Evolutionary conservation across 2,329 filamentous ascomycete species (phyloP), one percentile per base, ranked within the genome.

Genomic region (Domatiomyces globalis): DNA sequence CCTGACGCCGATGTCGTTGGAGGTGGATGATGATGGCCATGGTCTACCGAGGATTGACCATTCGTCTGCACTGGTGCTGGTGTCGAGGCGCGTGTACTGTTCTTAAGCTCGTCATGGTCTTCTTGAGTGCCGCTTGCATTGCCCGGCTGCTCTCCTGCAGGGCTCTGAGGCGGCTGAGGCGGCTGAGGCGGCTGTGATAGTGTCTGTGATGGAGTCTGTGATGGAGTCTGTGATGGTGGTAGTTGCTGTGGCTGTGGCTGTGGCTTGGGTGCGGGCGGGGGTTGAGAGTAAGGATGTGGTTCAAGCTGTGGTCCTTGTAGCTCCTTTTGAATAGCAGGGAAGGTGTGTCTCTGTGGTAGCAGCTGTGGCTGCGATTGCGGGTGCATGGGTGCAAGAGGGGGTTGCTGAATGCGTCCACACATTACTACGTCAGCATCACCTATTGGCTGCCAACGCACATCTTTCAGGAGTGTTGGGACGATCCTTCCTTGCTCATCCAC

Each of bases 361-460:
- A 10, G 5, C 33, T 43, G 43, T 22, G 46, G 42, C 15, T 22
- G 27, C 12, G 18, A 45, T 9, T 48, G 22, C 36, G 20, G 46
- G 39, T 33, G 51, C n/a, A 29, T 12, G 6, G 43, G 25, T 17
- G 27, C 36, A 48, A 20, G 48, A 25, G 33, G 25, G 5, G 43
- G 46, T 19, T 51, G 49, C 43, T 33, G 52, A 45, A 84, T 70
- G 52, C 72, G 77, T 20, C 87, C 87, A 63, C 85, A 92, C 56
- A 94, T 73, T 1, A 95, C 84, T 22, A 88, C 81, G 66, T 95
- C 88, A 53, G 87, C 67, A n/a, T 58, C 53, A 27, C 86, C 88
- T 54, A 94, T 75, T 33, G 85, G 84, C 49, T 80, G 74, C 87
- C 87, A 94, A 53, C 70, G 75, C 9, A 87, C 80, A 50, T 82